Conservation (phyloP, 2,329 filamentous ascomycete genomes). For the Aureobasidium sp. region DNA sequence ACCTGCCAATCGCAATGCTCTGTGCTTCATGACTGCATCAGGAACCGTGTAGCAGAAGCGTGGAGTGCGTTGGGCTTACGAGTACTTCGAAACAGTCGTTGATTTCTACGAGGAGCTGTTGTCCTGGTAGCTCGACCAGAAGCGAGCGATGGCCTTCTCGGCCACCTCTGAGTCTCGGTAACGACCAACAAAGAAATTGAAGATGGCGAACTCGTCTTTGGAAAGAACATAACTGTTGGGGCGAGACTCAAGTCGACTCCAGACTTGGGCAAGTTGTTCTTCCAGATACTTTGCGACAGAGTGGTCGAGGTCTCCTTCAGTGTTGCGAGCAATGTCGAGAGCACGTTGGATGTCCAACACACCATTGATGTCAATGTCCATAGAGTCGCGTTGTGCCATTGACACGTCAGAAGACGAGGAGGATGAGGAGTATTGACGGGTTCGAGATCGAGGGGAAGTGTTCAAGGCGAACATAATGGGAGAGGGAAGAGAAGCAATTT, state of each 20-base stretch:
- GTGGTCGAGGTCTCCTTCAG: constrained; percentile 59
- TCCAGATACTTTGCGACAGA: constrained; percentile 60
- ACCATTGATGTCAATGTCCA: constrained; percentile 29
- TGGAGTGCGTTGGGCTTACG: background rate
- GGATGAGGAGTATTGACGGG: constrained; percentile 14
- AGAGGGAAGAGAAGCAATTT: constrained; percentile 15
- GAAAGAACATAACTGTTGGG: constrained; percentile 67
- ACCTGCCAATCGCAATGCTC: background rate
- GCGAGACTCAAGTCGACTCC: constrained; percentile 57
- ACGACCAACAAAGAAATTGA: constrained; percentile 73
- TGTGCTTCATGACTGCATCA: background rate
- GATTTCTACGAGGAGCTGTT: background rate
- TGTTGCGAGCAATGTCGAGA: constrained; percentile 69
- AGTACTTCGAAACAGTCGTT: background rate
- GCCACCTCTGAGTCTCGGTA: constrained; percentile 50
- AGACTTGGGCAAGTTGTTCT: constrained; percentile 55
- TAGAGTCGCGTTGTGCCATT: constrained; percentile 10
- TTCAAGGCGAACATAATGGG: constrained; percentile 19
- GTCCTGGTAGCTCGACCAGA: constrained; percentile 46
- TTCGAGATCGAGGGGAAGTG: constrained; percentile 9
- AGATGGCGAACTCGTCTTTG: constrained; percentile 72
- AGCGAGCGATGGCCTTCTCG: constrained; percentile 48
- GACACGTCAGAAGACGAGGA: constrained; percentile 15
- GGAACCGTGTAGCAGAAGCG: background rate
- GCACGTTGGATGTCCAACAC: constrained; percentile 55